A percentile compares a stretch with the other conserved stretches of the same genome.
These are phyloP conservation scores for Phycomyces blakesleeanus DNA, from an alignment of 192 early-diverging fungal genomes.

Conservation along the genomic window DNA sequence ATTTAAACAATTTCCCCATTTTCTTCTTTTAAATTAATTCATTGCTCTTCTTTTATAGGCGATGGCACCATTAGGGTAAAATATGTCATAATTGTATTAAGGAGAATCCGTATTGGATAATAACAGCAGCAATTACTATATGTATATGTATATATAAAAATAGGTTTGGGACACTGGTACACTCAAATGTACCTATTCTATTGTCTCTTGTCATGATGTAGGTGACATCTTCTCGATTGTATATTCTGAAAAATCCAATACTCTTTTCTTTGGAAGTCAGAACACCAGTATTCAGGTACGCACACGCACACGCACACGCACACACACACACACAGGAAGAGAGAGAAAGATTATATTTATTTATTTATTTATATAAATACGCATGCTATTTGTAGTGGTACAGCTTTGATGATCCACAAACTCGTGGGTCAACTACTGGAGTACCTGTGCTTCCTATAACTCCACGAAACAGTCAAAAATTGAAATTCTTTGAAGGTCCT, in stretches of 20 bases:
- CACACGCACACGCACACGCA: too few species aligned
- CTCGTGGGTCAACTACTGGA: constrained; percentile 2
- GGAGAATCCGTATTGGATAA: too few species aligned
- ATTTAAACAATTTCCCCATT: too few species aligned
- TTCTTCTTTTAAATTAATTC: too few species aligned
- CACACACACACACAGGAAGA: too few species aligned
- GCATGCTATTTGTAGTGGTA: constrained; percentile 29
- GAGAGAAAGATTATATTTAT: too few species aligned
- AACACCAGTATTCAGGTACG: constrained; percentile 77
- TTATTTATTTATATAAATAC: not conserved
- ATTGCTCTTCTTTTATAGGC: too few species aligned
- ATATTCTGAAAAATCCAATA: constrained; percentile 48
- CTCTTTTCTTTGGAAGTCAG: constrained; percentile 69
- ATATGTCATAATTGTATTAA: not conserved
- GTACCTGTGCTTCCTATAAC: constrained; percentile 19
- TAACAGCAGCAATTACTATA: too few species aligned
- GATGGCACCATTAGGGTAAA: constrained; percentile 64
- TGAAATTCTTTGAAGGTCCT: constrained; percentile 31
- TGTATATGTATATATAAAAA: too few species aligned
- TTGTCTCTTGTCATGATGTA: constrained; percentile 67
- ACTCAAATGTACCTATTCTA: constrained; percentile 55
- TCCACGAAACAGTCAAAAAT: constrained; percentile 22
- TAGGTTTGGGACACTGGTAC: constrained; percentile 62
- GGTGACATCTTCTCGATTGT: constrained; percentile 68
- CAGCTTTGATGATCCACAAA: constrained; percentile 34